A percentile compares a stretch with the other conserved stretches of the same genome.
Conservation (phyloP, 2,329 filamentous ascomycete species). For the Penicillium sp. region DNA sequence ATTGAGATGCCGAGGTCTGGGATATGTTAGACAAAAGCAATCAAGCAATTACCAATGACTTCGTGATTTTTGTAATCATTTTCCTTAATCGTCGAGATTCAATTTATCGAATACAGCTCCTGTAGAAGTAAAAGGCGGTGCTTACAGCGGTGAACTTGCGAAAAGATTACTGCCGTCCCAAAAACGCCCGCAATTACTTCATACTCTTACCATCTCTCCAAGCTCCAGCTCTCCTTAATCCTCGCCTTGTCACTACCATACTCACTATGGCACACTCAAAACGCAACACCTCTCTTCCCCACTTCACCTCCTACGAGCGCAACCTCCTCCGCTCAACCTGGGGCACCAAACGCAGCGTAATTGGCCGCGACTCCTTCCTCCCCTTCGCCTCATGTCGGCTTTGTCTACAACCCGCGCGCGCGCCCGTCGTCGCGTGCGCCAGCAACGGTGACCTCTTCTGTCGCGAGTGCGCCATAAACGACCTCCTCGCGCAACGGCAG, state of each 20-base stretch:
- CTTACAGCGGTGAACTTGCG: neutral
- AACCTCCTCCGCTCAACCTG: constrained; percentile 78
- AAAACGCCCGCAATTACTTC: constrained; percentile 2
- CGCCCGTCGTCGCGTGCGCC: constrained; percentile 83
- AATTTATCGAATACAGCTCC: too few species aligned
- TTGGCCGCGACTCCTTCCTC: constrained; percentile 88
- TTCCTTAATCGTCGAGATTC: neutral
- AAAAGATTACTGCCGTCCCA: neutral
- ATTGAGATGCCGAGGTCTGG: neutral
- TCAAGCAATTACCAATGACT: neutral
- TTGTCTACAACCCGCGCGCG: constrained; percentile 78
- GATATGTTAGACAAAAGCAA: neutral
- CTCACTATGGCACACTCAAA: constrained; percentile 59
- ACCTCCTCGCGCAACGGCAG: constrained; percentile 87
- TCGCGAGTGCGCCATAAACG: constrained; percentile 86
- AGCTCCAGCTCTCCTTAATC: neutral
- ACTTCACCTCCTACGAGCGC: constrained; percentile 93
- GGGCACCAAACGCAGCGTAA: constrained; percentile 79
- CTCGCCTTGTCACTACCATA: neutral
- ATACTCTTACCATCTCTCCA: neutral
- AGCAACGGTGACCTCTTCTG: constrained; percentile 87
- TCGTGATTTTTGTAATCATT: neutral
- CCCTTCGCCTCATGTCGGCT: constrained; percentile 87
- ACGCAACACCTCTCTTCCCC: constrained; percentile 86
- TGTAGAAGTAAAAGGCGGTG: neutral